Evolutionary conservation across 164 flowering plant genomes (phyloP), one percentile per base, ranked within the genome.

Genomic region (Berberis thunbergii): DNA sequence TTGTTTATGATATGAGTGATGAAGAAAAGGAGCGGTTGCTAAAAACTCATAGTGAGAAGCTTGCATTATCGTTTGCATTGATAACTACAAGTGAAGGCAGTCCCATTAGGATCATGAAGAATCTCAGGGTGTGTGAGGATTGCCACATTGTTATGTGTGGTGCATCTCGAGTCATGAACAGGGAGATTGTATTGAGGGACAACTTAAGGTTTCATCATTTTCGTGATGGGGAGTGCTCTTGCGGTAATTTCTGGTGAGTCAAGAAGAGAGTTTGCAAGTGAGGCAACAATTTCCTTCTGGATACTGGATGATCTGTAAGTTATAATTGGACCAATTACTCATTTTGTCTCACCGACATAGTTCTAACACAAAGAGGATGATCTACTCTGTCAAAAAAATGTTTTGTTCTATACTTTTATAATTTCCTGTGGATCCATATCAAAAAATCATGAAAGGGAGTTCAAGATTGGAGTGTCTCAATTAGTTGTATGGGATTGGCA

Each of bases 161-260:
- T 40, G 72, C 67, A 7, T 73, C 76, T 55, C 56, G 39, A 11
- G 12, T 69, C 13, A 49, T n/a, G 58, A 46, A 26, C 26, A 61
- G 76, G 49, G 67, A 65, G 60, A 73, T 69, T 58, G 60, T 66
- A 4, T 69, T 69, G 60, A 69, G 72, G 63, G 72, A 65, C 48
- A 73, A 73, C 59, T 61, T 65, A 67, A 61, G 72, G 39, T 69
- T 73, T 64, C 70, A 69, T 61, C 76, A 62, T 66, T 66, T 73
- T 54, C 56, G n/a, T 1, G 67, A 59, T 52, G 76, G 72, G 4
- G 70, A 52, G 38, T 73, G 76, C 61, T 73, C 76, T 65, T 73
- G 73, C 54, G 46, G 69, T 6, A 62, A 59, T 61, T 73, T 73
- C 42, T 73, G 76, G 76, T 69, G 64, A 73, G 48, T 44, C 9